Evolutionary conservation across 306 rosid species (phyloP).

Genomic region (Quillaja saponaria): DNA sequence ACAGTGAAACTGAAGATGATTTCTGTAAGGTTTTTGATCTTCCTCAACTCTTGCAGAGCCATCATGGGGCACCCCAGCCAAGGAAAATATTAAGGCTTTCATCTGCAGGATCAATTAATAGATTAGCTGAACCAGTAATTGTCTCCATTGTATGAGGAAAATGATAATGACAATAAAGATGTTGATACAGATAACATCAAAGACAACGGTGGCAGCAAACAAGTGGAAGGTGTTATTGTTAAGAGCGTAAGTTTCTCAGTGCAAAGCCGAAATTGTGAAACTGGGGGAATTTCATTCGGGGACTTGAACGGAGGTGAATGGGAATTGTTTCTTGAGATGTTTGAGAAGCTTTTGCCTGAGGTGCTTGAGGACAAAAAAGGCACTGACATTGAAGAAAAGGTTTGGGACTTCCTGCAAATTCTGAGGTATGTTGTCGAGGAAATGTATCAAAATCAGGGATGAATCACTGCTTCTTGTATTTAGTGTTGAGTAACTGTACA

Average conservation of each 20-base stretch:
- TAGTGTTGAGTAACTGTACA: constrained; percentile 37
- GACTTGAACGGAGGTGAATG: constrained; percentile 64
- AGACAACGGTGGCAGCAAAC: not conserved
- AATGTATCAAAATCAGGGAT: constrained; percentile 28
- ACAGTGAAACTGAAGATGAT: constrained; percentile 25
- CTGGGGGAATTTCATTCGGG: constrained; percentile 56
- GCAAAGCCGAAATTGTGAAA: constrained; percentile 34
- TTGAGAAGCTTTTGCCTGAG: constrained; percentile 49
- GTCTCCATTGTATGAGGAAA: constrained; percentile 5
- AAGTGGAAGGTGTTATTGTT: constrained; percentile 12
- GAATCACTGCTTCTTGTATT: constrained; percentile 30
- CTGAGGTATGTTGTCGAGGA: constrained; percentile 28
- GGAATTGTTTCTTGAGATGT: constrained; percentile 62
- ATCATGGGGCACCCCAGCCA: constrained; percentile 25
- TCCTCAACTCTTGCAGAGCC: constrained; percentile 28
- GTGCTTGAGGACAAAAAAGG: constrained; percentile 44
- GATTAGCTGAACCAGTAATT: not conserved
- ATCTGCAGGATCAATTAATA: constrained; percentile 31
- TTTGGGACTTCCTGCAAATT: constrained; percentile 55
- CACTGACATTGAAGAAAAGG: constrained; percentile 47
- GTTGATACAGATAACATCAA: not conserved
- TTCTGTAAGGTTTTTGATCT: constrained; percentile 27
- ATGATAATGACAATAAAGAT: not conserved
- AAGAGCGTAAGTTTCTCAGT: constrained; percentile 43
- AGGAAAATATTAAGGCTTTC: constrained; percentile 31